phyloP scores from a whole-genome alignment of 2,329 filamentous ascomycete genomes.

The Fusarium sp. region DNA sequence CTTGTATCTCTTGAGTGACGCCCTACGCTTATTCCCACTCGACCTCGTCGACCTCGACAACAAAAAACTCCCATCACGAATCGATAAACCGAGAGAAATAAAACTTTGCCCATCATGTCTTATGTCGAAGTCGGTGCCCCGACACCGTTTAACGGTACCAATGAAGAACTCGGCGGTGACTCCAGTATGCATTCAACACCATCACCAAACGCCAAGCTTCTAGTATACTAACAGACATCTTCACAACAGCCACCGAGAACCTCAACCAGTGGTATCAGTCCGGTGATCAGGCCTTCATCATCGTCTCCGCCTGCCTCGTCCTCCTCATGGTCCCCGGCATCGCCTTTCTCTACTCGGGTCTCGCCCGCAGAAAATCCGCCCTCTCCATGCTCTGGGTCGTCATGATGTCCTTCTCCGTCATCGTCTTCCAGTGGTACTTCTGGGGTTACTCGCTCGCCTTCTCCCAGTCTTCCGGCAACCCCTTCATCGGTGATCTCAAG shows the following conservation, averaged over 20 bases:
- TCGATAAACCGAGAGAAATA: slow-evolving; percentile 3
- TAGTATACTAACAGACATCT: slow-evolving; percentile 5
- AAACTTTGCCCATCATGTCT: slow-evolving; percentile 59
- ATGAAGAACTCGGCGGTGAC: slow-evolving; percentile 77
- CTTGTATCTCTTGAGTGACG: neutral
- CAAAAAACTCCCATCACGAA: slow-evolving; percentile 20
- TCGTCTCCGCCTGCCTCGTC: slow-evolving; percentile 91
- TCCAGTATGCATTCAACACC: slow-evolving; percentile 69
- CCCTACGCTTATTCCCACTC: neutral
- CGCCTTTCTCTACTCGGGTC: slow-evolving; percentile 95
- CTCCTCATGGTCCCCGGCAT: slow-evolving; percentile 97
- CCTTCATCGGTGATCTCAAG: slow-evolving; percentile 90
- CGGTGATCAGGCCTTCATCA: slow-evolving; percentile 94
- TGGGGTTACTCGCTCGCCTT: slow-evolving; percentile 98
- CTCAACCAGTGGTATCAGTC: slow-evolving; percentile 95
- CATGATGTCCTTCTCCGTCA: slow-evolving; percentile 91
- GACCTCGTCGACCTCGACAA: slow-evolving; percentile 6
- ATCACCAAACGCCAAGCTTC: neutral
- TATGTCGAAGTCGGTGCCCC: slow-evolving; percentile 71
- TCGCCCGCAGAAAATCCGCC: slow-evolving; percentile 97
- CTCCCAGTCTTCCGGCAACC: slow-evolving; percentile 82
- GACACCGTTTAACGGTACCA: slow-evolving; percentile 71
- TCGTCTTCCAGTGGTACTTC: slow-evolving; percentile 99
- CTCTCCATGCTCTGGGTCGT: slow-evolving; percentile 97
- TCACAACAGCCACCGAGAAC: slow-evolving; percentile 77